These are phyloP conservation scores for Linnemannia schmuckeri DNA, from an alignment of 192 early-diverging fungal species.

Conservation along the genomic window DNA sequence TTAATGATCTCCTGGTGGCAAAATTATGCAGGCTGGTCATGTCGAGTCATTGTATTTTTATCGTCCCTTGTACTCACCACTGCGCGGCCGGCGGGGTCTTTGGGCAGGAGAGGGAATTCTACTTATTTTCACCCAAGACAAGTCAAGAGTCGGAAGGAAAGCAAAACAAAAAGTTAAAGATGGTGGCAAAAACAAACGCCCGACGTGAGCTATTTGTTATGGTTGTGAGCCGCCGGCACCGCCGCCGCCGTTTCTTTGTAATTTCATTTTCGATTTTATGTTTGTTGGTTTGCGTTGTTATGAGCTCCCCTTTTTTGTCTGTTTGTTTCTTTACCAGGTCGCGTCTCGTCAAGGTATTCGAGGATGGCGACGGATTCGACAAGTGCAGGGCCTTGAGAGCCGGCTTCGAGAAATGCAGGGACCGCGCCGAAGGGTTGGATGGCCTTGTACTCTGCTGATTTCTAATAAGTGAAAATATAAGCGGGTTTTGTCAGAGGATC, in stretches of 20 bases:
- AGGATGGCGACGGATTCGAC: slow-evolving; percentile 84
- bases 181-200: background rate
- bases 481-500: background rate
- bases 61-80: slow-evolving; percentile 38
- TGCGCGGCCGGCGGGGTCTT: slow-evolving; percentile 72
- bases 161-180: background rate
- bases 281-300: background rate
- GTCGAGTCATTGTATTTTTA: background rate
- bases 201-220: background rate
- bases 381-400: slow-evolving; percentile 63
- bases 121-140: background rate
- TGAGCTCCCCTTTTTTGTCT: background rate
- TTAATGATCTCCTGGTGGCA: background rate
- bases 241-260: background rate
- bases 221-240: background rate
- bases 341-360: slow-evolving; percentile 90
- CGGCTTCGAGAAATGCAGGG: slow-evolving; percentile 70
- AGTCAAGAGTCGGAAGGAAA: background rate
- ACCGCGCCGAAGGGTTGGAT: slow-evolving; percentile 78
- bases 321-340: slow-evolving; percentile 60
- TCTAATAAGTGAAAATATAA: slow-evolving; percentile 26
- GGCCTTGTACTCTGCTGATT: slow-evolving; percentile 64
- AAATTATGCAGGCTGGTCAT: background rate
- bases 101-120: slow-evolving; percentile 79
- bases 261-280: background rate